Evolutionary conservation across 148 eudicot genomes (phyloP).

Genomic region (Silene conica): DNA sequence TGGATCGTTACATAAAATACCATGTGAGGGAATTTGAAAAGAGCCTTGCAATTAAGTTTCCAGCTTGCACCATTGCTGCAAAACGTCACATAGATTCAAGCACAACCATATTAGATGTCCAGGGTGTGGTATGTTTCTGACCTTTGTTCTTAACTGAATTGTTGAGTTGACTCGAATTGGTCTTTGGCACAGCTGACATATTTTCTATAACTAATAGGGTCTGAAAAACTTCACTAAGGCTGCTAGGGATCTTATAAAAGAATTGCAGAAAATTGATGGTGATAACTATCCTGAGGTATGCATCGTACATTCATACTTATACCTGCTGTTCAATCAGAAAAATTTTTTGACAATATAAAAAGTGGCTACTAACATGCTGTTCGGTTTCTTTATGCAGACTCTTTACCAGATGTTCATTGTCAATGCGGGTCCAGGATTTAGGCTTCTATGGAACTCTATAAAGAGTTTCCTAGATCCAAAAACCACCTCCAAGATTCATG

Average conservation of each 20-base stretch:
- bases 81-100: conserved; percentile 88
- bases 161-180: not conserved
- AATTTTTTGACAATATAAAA: not conserved
- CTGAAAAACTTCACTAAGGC: conserved; percentile 74
- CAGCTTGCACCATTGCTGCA: conserved; percentile 83
- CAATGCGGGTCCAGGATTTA: conserved; percentile 95
- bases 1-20: conserved; percentile 85
- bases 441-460: conserved; percentile 88
- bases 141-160: too few species aligned
- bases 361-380: not conserved
- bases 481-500: conserved; percentile 92
- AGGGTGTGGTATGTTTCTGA: conserved; percentile 78
- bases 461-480: conserved; percentile 84
- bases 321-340: not conserved
- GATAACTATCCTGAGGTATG: conserved; percentile 93
- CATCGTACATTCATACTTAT: not conserved
- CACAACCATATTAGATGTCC: conserved; percentile 93
- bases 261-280: conserved; percentile 84
- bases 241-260: conserved; percentile 76
- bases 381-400: conserved; percentile 47
- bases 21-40: conserved; percentile 89
- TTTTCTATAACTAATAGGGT: conserved; percentile 36
- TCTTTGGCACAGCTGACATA: not conserved
- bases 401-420: conserved; percentile 90
- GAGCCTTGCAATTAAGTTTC: conserved; percentile 74